Evolutionary conservation across 805 yeast species (phyloP), one percentile per base, ranked within the genome.

Genomic region (Saccharomycopsis sp.): DNA sequence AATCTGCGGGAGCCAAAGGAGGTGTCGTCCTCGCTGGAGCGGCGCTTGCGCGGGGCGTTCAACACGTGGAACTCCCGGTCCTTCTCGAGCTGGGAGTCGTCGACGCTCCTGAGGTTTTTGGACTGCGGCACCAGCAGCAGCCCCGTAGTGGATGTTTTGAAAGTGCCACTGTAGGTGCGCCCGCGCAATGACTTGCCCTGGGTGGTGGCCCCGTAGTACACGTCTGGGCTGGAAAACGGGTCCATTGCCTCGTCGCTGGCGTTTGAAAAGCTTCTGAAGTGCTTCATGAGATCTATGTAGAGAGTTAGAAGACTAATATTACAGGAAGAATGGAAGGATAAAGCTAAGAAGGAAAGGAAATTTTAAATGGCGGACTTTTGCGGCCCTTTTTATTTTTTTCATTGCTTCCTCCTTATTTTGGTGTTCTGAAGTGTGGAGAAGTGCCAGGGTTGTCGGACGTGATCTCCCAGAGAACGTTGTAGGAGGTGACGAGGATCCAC

Each of bases 211-310:
- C 84, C 83, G 57, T 82, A 81, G 56, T 82, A 82, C 19, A 69
- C 63, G 36, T 80, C 88, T 0, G 89, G 71, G n/a, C 63, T 59
- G 13, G 80, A 78, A 48, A 66, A 78, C 0, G 92, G 92, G 53
- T 80, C 78, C 32, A 68, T 50, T 3, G 13, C 21, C n/a, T 69
- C 73, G 25, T 70, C 76, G 20, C 63, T 53, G 1, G 54, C 44
- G 4, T 57, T 43, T 3, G 77, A 69, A 2, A 71, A 64, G 30
- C 53, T 40, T 46, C 67, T 52, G 36, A 56, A 51, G 44, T 55
- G 56, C 13, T 18, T 27, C 23, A 12, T n/a, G n/a, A n/a, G n/a
- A n/a, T n/a, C n/a, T n/a, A n/a, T n/a, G n/a, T n/a, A n/a, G n/a
- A n/a, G n/a, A n/a, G n/a, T n/a, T n/a, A n/a, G n/a, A n/a, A n/a